Percentiles rank a stretch among this genome's conserved stretches.
Conservation (phyloP, 164 flowering plant species). For the Euptelea pleiosperma region DNA sequence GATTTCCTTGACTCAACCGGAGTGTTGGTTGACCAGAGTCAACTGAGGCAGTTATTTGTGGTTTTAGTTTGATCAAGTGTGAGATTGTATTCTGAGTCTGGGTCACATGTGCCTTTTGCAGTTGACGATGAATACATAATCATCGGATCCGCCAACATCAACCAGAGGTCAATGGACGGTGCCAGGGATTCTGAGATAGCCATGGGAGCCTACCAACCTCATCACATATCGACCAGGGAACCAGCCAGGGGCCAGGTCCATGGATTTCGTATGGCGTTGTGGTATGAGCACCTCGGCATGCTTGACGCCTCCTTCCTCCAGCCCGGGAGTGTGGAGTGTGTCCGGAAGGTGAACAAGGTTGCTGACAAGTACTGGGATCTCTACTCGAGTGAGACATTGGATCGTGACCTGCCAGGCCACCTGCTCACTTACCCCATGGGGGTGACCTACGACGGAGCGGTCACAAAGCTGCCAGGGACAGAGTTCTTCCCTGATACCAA, state of each 20-base stretch:
- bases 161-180: conserved; percentile 77
- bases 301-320: conserved; percentile 17
- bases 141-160: conserved; percentile 77
- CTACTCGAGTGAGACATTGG: conserved; percentile 27
- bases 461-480: conserved; percentile 27
- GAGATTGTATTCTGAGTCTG: background rate
- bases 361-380: conserved; percentile 48
- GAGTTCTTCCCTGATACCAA: conserved; percentile 63
- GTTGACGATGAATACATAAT: conserved; percentile 85
- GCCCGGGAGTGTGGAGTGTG: conserved; percentile 46
- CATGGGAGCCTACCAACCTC: conserved; percentile 68
- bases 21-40: no score
- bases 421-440: conserved; percentile 60
- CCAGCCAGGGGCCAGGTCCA: conserved; percentile 45
- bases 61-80: no score
- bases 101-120: conserved; percentile 16
- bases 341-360: conserved; percentile 31
- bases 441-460: conserved; percentile 26
- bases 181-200: conserved; percentile 74
- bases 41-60: no score
- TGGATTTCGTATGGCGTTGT: conserved; percentile 56
- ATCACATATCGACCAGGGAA: conserved; percentile 28
- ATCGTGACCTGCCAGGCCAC: conserved; percentile 44
- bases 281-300: conserved; percentile 55
- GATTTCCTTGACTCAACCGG: no score